Percentiles rank a stretch among this genome's conserved stretches.
Conservation (phyloP, 2,329 filamentous ascomycete species). For the Zasmidium angulare region DNA sequence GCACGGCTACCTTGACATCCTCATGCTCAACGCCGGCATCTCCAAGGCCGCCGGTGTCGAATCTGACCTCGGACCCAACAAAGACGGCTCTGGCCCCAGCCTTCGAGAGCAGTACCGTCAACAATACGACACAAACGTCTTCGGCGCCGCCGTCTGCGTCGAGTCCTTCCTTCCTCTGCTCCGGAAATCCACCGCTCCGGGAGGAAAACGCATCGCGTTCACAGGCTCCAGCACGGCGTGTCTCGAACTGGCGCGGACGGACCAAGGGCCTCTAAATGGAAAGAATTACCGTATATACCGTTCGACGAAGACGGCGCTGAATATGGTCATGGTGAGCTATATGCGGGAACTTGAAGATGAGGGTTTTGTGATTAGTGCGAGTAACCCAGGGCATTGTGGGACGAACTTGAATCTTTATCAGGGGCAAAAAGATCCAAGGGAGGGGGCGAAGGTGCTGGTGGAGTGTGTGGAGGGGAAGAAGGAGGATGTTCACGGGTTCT, state of each 20-base stretch:
- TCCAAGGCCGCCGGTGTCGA: conserved; percentile 6
- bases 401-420: conserved; percentile 29
- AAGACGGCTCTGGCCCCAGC: background rate
- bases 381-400: conserved; percentile 21
- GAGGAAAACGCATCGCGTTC: conserved; percentile 30
- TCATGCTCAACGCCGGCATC: conserved; percentile 40
- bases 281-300: conserved; percentile 24
- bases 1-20: conserved; percentile 34
- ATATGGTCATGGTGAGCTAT: conserved; percentile 30
- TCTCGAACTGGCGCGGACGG: background rate
- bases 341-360: conserved; percentile 22
- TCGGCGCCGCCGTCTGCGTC: conserved; percentile 24
- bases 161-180: conserved; percentile 31
- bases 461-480: conserved; percentile 22
- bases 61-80: background rate
- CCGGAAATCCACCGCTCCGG: conserved; percentile 17
- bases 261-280: background rate
- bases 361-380: conserved; percentile 28
- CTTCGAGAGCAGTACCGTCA: conserved; percentile 22
- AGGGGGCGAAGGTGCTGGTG: conserved; percentile 31
- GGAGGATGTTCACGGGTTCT: conserved; percentile 27
- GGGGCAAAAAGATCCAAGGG: conserved; percentile 30
- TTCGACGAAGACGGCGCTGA: conserved; percentile 28
- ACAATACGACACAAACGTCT: conserved; percentile 31
- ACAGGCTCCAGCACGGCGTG: conserved; percentile 15